Percentiles rank a stretch among this genome's conserved stretches.
These are phyloP conservation scores for Penicillium silybi DNA, from an alignment of 495 filamentous ascomycete species.

Conservation along the genomic window DNA sequence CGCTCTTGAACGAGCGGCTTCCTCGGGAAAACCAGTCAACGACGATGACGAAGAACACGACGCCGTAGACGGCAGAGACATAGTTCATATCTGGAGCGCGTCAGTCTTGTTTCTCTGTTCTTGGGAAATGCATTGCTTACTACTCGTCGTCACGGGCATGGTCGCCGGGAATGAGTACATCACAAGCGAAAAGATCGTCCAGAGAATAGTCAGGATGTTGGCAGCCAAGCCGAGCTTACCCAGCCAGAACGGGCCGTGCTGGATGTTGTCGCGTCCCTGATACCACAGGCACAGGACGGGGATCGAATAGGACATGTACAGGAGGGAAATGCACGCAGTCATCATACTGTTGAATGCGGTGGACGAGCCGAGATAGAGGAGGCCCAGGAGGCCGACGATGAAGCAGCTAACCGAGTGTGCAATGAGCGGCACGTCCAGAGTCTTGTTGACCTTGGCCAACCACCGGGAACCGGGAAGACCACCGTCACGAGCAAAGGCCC, in stretches of 20 bases:
- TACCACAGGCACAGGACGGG: slow-evolving; percentile 45
- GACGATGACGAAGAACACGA: slow-evolving; percentile 38
- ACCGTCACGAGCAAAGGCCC: slow-evolving; percentile 58
- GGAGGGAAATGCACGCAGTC: slow-evolving; percentile 47
- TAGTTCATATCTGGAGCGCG: slow-evolving; percentile 51
- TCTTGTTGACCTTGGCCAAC: slow-evolving; percentile 43
- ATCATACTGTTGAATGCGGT: slow-evolving; percentile 55
- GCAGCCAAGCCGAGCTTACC: slow-evolving; percentile 36
- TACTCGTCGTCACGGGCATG: slow-evolving; percentile 35
- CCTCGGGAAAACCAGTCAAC: slow-evolving; percentile 32
- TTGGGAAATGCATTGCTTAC: not conserved
- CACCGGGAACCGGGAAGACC: slow-evolving; percentile 49
- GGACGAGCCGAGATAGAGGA: slow-evolving; percentile 52
- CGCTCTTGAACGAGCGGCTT: slow-evolving; percentile 3
- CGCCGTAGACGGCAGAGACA: slow-evolving; percentile 48
- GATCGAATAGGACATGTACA: slow-evolving; percentile 52
- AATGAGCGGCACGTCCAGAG: slow-evolving; percentile 50
- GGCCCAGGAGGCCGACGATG: slow-evolving; percentile 48
- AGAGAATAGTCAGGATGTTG: slow-evolving; percentile 46
- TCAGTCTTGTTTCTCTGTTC: slow-evolving; percentile 13
- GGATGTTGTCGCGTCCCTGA: slow-evolving; percentile 48
- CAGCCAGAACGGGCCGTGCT: slow-evolving; percentile 45
- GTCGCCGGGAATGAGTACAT: slow-evolving; percentile 46
- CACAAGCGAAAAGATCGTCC: slow-evolving; percentile 51
- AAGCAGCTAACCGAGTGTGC: slow-evolving; percentile 48